Base-by-base conservation (phyloP, 2,329 filamentous ascomycete genomes). In the Trichoderma endophyticum region DNA sequence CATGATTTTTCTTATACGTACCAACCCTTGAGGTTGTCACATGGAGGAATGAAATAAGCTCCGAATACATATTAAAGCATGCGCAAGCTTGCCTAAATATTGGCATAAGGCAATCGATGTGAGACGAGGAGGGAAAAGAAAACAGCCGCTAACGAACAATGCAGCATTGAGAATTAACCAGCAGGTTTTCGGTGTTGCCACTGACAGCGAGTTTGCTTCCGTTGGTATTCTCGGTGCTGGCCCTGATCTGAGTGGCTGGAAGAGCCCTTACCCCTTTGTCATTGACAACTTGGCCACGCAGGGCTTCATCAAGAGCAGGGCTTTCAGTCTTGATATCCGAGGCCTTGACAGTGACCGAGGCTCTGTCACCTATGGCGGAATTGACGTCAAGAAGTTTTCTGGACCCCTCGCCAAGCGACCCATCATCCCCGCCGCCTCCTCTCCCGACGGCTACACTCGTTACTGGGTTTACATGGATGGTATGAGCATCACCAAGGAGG, bases 321-420 rank as follows among this genome's bases (percentile, higher is more conserved):
- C 78, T 14, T 79, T 83, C 73, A 78, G 77, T 68, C 79, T 82
- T 9, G 79, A 81, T 54, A 78, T 82, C 34, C 79, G 80, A 54
- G 76, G 76, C 11, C 72, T 81, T 24, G 75, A 76, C 26, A 81
- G 77, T 72, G 73, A 75, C 7, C 77, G 78, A 62, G 80, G 77
- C 56, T 79, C 79, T 12, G 79, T 80, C 26, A 77, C 90, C 26
- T 90, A 89, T 63, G 88, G 88, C 24, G 88, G 88, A 21, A 83
- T 90, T 63, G 86, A 90, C 75, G 86, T 82, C 4, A 84, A 81
- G 69, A 90, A 89, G 76, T 90, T 84, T 75, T 80, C 81, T 2
- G 89, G 89, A 21, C 77, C 78, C 4, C 84, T 92, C 3, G 79
- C 84, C 74, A 88, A 86, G 65, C 81, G 89, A 1, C 87, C 89